phyloP scores from a whole-genome alignment of 129 eudicot species.

The Lactuca sativa region DNA sequence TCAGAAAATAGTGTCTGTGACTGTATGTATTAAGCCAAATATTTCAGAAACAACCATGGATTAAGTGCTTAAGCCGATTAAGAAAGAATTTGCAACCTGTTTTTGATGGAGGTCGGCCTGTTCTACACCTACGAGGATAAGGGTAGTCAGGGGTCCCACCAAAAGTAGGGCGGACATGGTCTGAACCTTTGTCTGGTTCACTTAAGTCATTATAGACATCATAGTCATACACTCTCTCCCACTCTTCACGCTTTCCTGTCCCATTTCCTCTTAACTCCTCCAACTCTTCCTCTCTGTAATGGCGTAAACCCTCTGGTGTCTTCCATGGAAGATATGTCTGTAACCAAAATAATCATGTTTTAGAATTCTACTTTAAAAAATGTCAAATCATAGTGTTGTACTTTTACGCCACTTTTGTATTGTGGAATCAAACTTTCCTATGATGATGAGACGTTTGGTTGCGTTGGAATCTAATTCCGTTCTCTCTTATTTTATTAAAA shows the following conservation, averaged over 20 bases:
- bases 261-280: slow-evolving; percentile 67
- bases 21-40: background rate
- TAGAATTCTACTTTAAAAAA: background rate
- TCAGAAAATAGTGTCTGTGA: background rate
- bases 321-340: slow-evolving; percentile 74
- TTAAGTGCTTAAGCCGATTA: background rate
- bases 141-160: slow-evolving; percentile 72
- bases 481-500: too few relatives aligned
- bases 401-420: too few relatives aligned
- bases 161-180: slow-evolving; percentile 53
- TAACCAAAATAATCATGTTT: slow-evolving; percentile 10
- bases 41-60: too few relatives aligned
- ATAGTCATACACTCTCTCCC: slow-evolving; percentile 91
- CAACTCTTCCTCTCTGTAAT: slow-evolving; percentile 64
- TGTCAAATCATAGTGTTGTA: background rate
- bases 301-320: slow-evolving; percentile 58
- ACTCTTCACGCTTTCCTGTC: slow-evolving; percentile 59
- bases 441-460: background rate
- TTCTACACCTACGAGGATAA: slow-evolving; percentile 88
- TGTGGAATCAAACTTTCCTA: background rate
- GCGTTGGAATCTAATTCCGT: too few relatives aligned
- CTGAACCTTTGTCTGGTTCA: slow-evolving; percentile 59
- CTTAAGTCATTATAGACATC: slow-evolving; percentile 81
- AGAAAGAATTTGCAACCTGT: slow-evolving; percentile 33
- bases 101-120: slow-evolving; percentile 64